Evolutionary conservation across 805 yeast species (phyloP).

Genomic region (Candida palmyrensis): DNA sequence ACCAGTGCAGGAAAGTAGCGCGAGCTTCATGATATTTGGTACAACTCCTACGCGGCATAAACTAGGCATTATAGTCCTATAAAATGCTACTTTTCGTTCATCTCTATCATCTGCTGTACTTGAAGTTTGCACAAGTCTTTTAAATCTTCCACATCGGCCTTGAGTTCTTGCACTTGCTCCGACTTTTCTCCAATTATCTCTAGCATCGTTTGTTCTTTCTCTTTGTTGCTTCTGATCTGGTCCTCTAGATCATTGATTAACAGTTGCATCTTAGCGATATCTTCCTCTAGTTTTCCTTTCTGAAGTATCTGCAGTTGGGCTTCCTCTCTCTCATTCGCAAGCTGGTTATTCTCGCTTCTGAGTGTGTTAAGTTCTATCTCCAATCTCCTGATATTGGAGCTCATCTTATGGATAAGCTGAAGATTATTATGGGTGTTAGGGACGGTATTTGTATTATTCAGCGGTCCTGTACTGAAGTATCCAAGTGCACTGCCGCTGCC

Average conservation of each 20-base stretch:
- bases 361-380: slow-evolving; percentile 71
- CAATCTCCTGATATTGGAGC: slow-evolving; percentile 69
- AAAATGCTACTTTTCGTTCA: slow-evolving; percentile 34
- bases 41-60: too few relatives aligned
- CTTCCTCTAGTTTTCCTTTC: slow-evolving; percentile 20
- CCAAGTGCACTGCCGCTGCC: neutral
- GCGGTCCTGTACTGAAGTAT: neutral
- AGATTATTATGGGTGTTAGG: slow-evolving; percentile 26
- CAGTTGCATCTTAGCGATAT: slow-evolving; percentile 23
- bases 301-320: slow-evolving; percentile 65
- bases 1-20: too few relatives aligned
- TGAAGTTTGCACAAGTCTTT: slow-evolving; percentile 80
- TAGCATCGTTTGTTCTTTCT: slow-evolving; percentile 51
- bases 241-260: slow-evolving; percentile 28
- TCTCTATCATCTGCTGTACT: slow-evolving; percentile 77
- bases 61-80: too few relatives aligned
- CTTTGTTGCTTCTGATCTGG: slow-evolving; percentile 12
- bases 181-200: slow-evolving; percentile 81
- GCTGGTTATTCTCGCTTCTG: slow-evolving; percentile 54
- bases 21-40: too few relatives aligned
- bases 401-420: slow-evolving; percentile 70
- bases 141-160: slow-evolving; percentile 83
- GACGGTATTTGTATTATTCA: slow-evolving; percentile 7
- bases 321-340: slow-evolving; percentile 54
- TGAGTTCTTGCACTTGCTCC: slow-evolving; percentile 78